Conservation (phyloP, 139 green algal genomes). For the Tetraselmis chui region DNA sequence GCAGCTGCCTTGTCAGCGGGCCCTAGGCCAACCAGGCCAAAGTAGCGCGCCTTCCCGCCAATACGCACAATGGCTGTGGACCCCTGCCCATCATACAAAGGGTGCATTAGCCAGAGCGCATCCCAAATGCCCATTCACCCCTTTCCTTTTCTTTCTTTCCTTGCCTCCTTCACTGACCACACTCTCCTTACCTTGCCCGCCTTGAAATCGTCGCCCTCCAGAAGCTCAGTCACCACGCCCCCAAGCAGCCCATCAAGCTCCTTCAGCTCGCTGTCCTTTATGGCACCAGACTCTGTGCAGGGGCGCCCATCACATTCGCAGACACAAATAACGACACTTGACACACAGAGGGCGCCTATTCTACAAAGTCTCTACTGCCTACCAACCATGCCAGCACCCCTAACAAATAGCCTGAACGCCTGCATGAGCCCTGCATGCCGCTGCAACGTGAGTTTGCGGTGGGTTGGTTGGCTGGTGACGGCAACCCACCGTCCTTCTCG, state of each 20-base stretch:
- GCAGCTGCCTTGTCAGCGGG: conserved; percentile 31
- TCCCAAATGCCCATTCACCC: background rate
- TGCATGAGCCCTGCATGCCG: background rate
- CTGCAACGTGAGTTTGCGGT: background rate
- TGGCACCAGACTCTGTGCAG: conserved; percentile 33
- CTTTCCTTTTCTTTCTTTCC: background rate
- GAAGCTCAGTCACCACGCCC: conserved; percentile 46
- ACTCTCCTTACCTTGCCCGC: conserved; percentile 42
- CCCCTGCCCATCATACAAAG: conserved; percentile 16
- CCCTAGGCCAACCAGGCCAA: conserved; percentile 70
- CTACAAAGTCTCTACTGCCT: no score
- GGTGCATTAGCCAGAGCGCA: no score
- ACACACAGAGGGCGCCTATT: no score
- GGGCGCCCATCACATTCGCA: background rate
- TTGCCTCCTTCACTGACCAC: conserved; percentile 13
- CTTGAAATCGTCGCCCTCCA: conserved; percentile 61
- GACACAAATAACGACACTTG: background rate
- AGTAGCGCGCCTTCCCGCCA: conserved; percentile 14
- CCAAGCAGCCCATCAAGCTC: conserved; percentile 38
- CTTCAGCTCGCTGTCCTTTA: conserved; percentile 40
- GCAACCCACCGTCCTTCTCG: conserved; percentile 20
- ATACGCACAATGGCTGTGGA: conserved; percentile 16
- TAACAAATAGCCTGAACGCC: background rate
- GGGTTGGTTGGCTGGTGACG: background rate
- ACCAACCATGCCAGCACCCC: no score